These are phyloP conservation scores for Delonix regia DNA, from an alignment of 306 rosid genomes.

Conservation along the genomic window DNA sequence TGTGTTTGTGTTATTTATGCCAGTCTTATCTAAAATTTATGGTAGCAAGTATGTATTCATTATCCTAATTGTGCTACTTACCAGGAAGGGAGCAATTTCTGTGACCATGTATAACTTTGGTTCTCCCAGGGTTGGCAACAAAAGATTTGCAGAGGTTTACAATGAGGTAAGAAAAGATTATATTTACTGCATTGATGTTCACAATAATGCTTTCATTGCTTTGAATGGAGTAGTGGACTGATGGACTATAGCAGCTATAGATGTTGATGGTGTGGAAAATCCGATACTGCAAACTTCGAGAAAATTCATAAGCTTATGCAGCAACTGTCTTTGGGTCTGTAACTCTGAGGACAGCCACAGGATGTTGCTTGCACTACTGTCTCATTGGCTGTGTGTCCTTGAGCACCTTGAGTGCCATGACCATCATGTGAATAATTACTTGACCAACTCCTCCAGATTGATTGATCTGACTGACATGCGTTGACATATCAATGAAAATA, in stretches of 20 bases:
- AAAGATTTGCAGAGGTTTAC: slow-evolving; percentile 83
- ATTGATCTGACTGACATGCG: background rate
- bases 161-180: slow-evolving; percentile 66
- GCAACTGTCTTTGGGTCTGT: slow-evolving; percentile 6
- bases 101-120: slow-evolving; percentile 96
- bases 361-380: slow-evolving; percentile 3
- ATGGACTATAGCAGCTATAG: slow-evolving; percentile 6
- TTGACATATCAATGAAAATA: background rate
- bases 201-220: slow-evolving; percentile 21
- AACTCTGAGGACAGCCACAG: background rate
- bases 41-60: background rate
- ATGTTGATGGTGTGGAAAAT: slow-evolving; percentile 8
- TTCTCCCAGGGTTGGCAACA: slow-evolving; percentile 98
- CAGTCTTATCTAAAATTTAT: background rate
- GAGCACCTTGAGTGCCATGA: slow-evolving; percentile 15
- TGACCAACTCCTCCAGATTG: background rate
- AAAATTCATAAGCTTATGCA: background rate
- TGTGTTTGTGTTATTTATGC: background rate
- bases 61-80: slow-evolving; percentile 24
- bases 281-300: background rate
- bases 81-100: slow-evolving; percentile 69
- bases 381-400: background rate
- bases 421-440: background rate
- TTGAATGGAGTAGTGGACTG: slow-evolving; percentile 22
- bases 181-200: slow-evolving; percentile 1